Base-by-base conservation (phyloP, 108 stramenopile species). In the Pseudonitzschia multiseries region DNA sequence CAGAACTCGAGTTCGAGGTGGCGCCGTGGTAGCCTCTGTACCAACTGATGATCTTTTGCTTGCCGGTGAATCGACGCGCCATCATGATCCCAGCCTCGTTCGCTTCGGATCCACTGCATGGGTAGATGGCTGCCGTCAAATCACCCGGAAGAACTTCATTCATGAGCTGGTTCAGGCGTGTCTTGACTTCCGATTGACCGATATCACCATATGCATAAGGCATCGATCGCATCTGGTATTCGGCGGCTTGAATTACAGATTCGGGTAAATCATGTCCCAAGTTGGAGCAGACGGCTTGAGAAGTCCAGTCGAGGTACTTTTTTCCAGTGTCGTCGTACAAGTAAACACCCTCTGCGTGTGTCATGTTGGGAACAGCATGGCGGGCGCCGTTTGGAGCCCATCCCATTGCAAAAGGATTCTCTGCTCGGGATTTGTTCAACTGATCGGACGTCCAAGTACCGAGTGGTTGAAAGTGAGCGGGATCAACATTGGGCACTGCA, bases 61-160 rank as follows among this genome's bases (percentile, higher is more conserved):
- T 69, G n/a, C 86, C 89, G 46, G 86, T 85, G 83, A 74, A 87
- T 22, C 93, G 89, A 62, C 95, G 90, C 14, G 96, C 91, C 78
- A 97, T 86, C 87, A 97, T 96, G 73, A 98, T 93, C 21, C 93
- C 96, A 8, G 92, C 98, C 84, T 98, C 98, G 70, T 97, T 97
- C 43, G 96, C 96, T 71, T 98, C 98, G 6, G 95, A 94, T 3
- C 98, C 98, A 6, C 88, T 90, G 76, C 93, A 93, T 64, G 96
- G 97, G 84, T 96, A 98, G 82, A 98, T 96, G 28, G 88, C 98
- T 29, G 84, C 83, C 66, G 71, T 69, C 46, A 89, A 67, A 42
- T 85, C 79, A 26, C 80, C 86, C 4, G 89, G 86, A 18, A 87
- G 71, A 51, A 87, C 53, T 65, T 85, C 84, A 20, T 73, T 44